Evolutionary conservation across 148 eudicot genomes (phyloP).

Genomic region (Nepenthes mirabilis): DNA sequence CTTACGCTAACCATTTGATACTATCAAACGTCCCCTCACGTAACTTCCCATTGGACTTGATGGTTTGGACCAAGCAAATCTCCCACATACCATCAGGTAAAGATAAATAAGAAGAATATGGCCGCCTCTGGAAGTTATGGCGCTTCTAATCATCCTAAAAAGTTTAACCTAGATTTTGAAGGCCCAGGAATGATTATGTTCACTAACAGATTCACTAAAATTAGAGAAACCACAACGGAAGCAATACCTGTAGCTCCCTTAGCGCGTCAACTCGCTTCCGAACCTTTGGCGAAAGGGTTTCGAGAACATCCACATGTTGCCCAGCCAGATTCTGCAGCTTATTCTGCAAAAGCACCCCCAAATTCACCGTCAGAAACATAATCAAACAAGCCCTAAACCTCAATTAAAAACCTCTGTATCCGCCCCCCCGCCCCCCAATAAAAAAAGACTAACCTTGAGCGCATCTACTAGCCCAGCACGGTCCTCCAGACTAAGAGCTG

Average conservation of each 20-base stretch:
- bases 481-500: slow-evolving; percentile 77
- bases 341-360: slow-evolving; percentile 27
- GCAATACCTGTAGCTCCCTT: slow-evolving; percentile 53
- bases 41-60: too few relatives aligned
- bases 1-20: too few relatives aligned
- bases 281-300: slow-evolving; percentile 45
- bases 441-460: slow-evolving; percentile 40
- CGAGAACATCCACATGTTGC: slow-evolving; percentile 51
- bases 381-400: slow-evolving; percentile 5
- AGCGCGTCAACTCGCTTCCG: slow-evolving; percentile 74
- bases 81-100: too few relatives aligned
- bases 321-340: slow-evolving; percentile 84
- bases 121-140: too few relatives aligned
- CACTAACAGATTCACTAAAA: neutral
- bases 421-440: neutral
- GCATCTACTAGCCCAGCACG: slow-evolving; percentile 80
- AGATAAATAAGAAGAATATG: too few relatives aligned
- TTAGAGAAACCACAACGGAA: neutral
- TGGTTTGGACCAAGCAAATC: too few relatives aligned
- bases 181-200: neutral
- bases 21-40: too few relatives aligned
- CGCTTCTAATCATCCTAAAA: too few relatives aligned
- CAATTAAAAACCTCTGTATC: neutral
- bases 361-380: slow-evolving; percentile 3
- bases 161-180: neutral